Evolutionary conservation across 2,329 filamentous ascomycete genomes (phyloP).

Genomic region (Phialophora verrucosa): DNA sequence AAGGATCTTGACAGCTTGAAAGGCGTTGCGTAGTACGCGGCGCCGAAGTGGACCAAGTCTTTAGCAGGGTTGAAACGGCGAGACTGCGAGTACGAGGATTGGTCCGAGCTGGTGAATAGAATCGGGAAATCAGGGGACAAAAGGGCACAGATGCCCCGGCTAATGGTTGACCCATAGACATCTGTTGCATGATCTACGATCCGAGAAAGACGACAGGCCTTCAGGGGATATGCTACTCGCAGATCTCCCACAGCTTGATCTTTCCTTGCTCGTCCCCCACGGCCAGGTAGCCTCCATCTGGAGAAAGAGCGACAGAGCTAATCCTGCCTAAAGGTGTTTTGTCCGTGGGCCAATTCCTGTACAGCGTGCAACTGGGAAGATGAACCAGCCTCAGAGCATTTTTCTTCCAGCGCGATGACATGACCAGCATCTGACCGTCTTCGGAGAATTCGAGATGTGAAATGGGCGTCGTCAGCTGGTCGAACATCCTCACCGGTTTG

Average conservation of each 20-base stretch:
- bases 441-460: constrained; percentile 80
- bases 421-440: constrained; percentile 86
- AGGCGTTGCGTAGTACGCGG: constrained; percentile 6
- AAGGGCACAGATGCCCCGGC: neutral
- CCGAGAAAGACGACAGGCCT: neutral
- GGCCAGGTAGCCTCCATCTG: constrained; percentile 58
- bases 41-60: neutral
- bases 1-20: constrained; percentile 52
- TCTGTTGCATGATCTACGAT: neutral
- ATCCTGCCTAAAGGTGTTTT: constrained; percentile 87
- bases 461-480: constrained; percentile 86
- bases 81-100: neutral
- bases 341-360: constrained; percentile 94
- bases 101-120: neutral
- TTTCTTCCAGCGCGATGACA: constrained; percentile 85
- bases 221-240: constrained; percentile 55
- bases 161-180: constrained; percentile 3
- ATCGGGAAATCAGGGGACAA: too few species aligned
- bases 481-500: constrained; percentile 74
- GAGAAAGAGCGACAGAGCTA: constrained; percentile 65
- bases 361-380: constrained; percentile 89
- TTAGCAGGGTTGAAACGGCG: neutral
- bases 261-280: constrained; percentile 89
- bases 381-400: constrained; percentile 88
- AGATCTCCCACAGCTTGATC: constrained; percentile 89